These are phyloP conservation scores for Phytophthora meadii DNA, from an alignment of 352 stramenopile genomes.

Conservation along the genomic window DNA sequence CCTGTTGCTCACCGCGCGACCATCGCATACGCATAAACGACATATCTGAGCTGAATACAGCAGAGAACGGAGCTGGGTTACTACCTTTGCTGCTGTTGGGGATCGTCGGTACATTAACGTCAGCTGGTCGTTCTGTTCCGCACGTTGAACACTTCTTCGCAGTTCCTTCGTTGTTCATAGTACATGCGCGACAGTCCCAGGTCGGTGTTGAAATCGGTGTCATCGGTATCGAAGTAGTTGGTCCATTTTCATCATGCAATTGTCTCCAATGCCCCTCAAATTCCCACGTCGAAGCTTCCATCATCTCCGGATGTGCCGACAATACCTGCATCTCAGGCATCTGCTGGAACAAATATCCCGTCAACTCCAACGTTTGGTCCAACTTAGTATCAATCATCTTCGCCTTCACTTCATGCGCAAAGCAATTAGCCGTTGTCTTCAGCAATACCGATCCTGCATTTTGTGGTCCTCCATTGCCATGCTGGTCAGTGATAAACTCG, in stretches of 20 bases:
- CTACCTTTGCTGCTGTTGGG: constrained; percentile 51
- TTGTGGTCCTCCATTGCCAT: constrained; percentile 40
- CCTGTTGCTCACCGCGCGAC: constrained; percentile 84
- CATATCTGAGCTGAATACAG: constrained; percentile 57
- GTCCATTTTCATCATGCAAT: constrained; percentile 45
- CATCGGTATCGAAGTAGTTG: constrained; percentile 24
- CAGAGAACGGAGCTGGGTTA: constrained; percentile 81
- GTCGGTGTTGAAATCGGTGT: constrained; percentile 34
- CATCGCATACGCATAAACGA: constrained; percentile 84
- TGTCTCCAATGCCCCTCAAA: constrained; percentile 86
- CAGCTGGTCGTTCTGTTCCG: constrained; percentile 58
- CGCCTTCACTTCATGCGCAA: constrained; percentile 69
- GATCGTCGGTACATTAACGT: constrained; percentile 40
- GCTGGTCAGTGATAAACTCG: constrained; percentile 73
- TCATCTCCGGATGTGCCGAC: constrained; percentile 37
- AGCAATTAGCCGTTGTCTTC: constrained; percentile 57
- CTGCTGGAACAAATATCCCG: constrained; percentile 62
- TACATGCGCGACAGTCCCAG: constrained; percentile 81
- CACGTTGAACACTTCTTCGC: constrained; percentile 78
- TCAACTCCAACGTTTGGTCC: constrained; percentile 63
- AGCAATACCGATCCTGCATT: constrained; percentile 80
- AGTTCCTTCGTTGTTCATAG: constrained; percentile 73
- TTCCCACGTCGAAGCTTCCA: constrained; percentile 42
- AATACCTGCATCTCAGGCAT: constrained; percentile 63
- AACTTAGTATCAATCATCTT: constrained; percentile 51